Evolutionary conservation across 2,329 filamentous ascomycete genomes (phyloP).

Genomic region (Alternaria dauci): DNA sequence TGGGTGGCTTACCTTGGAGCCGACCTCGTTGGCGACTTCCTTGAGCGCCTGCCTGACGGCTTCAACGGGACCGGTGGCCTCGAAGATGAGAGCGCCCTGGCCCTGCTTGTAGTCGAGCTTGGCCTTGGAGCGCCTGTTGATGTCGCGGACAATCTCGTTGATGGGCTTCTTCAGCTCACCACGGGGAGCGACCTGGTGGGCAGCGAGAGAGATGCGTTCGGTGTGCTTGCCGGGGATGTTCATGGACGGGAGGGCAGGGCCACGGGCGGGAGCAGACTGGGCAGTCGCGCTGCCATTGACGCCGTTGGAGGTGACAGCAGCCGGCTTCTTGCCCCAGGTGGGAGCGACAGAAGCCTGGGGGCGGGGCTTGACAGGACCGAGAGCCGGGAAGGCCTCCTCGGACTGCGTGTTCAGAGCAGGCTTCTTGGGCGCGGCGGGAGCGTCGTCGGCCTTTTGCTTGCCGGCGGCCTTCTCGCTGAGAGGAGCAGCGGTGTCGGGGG

Average conservation of each 20-base stretch:
- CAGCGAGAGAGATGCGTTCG: constrained; percentile 77
- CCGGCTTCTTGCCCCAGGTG: constrained; percentile 78
- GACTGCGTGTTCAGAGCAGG: constrained; percentile 78
- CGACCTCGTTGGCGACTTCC: constrained; percentile 87
- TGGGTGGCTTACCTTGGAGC: constrained; percentile 71
- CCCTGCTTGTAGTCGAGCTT: constrained; percentile 79
- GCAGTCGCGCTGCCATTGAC: constrained; percentile 62
- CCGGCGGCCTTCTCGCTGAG: constrained; percentile 70
- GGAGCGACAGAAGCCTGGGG: constrained; percentile 68
- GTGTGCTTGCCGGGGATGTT: constrained; percentile 83
- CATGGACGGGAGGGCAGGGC: constrained; percentile 65
- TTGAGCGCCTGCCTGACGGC: constrained; percentile 87
- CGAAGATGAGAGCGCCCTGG: constrained; percentile 80
- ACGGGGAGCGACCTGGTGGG: constrained; percentile 78
- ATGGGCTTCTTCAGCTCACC: constrained; percentile 84
- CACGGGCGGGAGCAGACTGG: constrained; percentile 46
- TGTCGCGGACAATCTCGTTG: constrained; percentile 84
- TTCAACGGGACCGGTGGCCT: constrained; percentile 83
- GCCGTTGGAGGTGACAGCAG: constrained; percentile 56
- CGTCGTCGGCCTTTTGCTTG: constrained; percentile 70
- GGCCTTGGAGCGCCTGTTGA: constrained; percentile 91
- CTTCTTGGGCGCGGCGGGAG: constrained; percentile 45
- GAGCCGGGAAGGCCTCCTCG: constrained; percentile 91
- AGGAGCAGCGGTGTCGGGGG: constrained; percentile 51
- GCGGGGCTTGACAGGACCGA: constrained; percentile 75